Evolutionary conservation across 768 basidiomycete species (phyloP), one percentile per base, ranked within the genome.

Genomic region (Trametes cinnabarina): DNA sequence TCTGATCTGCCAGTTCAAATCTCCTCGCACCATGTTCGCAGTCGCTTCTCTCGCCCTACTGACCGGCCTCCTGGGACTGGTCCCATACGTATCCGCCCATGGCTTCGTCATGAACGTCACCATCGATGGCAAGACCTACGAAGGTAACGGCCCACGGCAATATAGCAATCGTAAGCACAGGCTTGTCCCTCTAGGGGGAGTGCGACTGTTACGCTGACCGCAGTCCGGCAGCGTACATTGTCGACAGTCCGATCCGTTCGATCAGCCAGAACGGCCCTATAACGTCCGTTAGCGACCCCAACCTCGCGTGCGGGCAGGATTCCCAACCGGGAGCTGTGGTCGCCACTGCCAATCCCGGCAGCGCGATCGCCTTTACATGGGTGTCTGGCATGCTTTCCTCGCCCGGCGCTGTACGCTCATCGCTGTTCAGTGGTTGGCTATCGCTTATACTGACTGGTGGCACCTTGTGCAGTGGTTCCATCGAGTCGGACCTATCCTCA

Each of bases 401-500:
- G 41, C 26, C 4, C 17, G 25, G 35, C 22, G n/a, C 25, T 22
- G 23, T 51, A 25, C 14, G 48, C n/a, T 17, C 26, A 8, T 49
- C 10, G 20, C n/a, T 2, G 10, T 22, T 3, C 4, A 10, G 37
- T 39, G 9, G 37, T 4, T 39, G 1, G 1, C 1, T 8, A n/a
- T 39, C 3, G 37, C n/a, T 39, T 15, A 14, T 3, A n/a, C n/a
- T n/a, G 11, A 39, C 1, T n/a, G 5, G n/a, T 39, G 4, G 17
- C 37, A 6, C 5, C 37, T 8, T 39, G 15, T 17, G 3, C 55
- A 77, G 72, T 81, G 79, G 82, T 74, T 75, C 1, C 82, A 88
- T 62, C 71, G 84, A 51, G 82, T 73, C 19, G 90, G 89, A 3
- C 89, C 90, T 3, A 73, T 90, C 72, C 72, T 89, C 71, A 88